Percentiles rank a stretch among this genome's conserved stretches.
phyloP scores from a whole-genome alignment of 768 basidiomycete species.

The Lepiota subincarnata region DNA sequence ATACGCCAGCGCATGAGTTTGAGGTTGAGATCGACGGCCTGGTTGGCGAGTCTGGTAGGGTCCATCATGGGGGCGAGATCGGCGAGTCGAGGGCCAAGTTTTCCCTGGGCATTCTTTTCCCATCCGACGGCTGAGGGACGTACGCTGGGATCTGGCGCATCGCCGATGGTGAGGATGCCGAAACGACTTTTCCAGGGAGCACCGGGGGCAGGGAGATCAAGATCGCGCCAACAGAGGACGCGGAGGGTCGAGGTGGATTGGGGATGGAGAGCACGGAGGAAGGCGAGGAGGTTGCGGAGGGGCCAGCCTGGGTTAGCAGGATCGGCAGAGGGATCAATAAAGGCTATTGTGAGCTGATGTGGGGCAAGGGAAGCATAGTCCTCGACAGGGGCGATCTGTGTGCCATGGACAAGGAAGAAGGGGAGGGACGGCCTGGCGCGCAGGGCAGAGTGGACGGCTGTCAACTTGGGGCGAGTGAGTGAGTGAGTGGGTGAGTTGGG shows the following conservation, averaged over 20 bases:
- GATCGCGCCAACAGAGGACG: slow-evolving; percentile 77
- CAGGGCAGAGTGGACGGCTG: slow-evolving; percentile 49
- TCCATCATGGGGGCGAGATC: slow-evolving; percentile 98
- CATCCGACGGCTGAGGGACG: slow-evolving; percentile 81
- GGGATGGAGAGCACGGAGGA: slow-evolving; percentile 62
- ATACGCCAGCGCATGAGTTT: slow-evolving; percentile 99
- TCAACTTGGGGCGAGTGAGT: slow-evolving; percentile 34
- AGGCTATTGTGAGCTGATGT: slow-evolving; percentile 46
- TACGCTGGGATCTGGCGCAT: slow-evolving; percentile 9
- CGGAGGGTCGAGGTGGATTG: slow-evolving; percentile 44
- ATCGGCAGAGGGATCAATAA: slow-evolving; percentile 83
- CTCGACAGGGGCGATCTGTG: slow-evolving; percentile 49
- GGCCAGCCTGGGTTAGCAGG: slow-evolving; percentile 84
- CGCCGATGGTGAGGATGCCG: slow-evolving; percentile 33
- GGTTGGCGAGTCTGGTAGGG: slow-evolving; percentile 85
- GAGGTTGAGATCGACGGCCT: slow-evolving; percentile 96
- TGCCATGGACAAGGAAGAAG: slow-evolving; percentile 59
- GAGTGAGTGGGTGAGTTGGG: neutral
- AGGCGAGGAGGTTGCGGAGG: slow-evolving; percentile 85
- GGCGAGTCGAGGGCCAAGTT: slow-evolving; percentile 81
- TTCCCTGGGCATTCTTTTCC: slow-evolving; percentile 90
- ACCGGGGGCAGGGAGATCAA: slow-evolving; percentile 34
- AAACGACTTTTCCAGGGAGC: slow-evolving; percentile 58
- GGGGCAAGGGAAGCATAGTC: slow-evolving; percentile 51
- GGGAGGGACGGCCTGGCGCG: slow-evolving; percentile 33